These are phyloP conservation scores for Podaxis pistillaris DNA, from an alignment of 768 basidiomycete species.

Conservation along the genomic window DNA sequence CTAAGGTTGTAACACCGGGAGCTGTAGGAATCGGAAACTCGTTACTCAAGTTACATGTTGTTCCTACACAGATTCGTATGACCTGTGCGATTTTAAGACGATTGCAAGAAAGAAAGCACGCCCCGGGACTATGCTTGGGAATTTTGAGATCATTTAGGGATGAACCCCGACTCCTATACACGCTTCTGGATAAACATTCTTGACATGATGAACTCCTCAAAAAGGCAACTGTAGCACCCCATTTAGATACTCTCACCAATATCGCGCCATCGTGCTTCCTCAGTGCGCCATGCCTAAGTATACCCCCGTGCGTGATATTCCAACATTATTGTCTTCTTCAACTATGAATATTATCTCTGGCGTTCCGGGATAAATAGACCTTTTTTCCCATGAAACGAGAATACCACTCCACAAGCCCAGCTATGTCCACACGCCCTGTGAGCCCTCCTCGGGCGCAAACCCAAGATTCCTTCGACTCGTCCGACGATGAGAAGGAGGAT, in stretches of 20 bases:
- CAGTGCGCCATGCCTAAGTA: slow-evolving; percentile 16
- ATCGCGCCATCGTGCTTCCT: slow-evolving; percentile 16
- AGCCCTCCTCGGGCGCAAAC: slow-evolving; percentile 4
- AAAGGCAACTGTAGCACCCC: slow-evolving; percentile 1
- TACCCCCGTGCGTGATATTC: background rate
- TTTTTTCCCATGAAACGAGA: background rate
- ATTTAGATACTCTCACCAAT: slow-evolving; percentile 14
- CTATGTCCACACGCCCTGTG: slow-evolving; percentile 5
- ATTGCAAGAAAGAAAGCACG: background rate
- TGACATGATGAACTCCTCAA: background rate
- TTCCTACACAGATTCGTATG: background rate
- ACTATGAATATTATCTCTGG: too few species aligned
- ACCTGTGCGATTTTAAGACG: background rate
- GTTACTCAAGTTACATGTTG: background rate
- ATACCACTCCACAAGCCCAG: background rate
- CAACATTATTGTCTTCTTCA: background rate
- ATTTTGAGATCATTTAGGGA: background rate
- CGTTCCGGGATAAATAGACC: slow-evolving; percentile 8
- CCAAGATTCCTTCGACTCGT: slow-evolving; percentile 11
- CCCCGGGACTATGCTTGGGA: background rate
- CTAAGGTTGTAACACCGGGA: slow-evolving; percentile 7
- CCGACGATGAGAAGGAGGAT: slow-evolving; percentile 20
- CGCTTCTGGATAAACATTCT: background rate
- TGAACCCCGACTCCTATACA: background rate
- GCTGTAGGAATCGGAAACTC: slow-evolving; percentile 4